Conservation (phyloP, 2,329 filamentous ascomycete genomes). For the Colletotrichum sp. region DNA sequence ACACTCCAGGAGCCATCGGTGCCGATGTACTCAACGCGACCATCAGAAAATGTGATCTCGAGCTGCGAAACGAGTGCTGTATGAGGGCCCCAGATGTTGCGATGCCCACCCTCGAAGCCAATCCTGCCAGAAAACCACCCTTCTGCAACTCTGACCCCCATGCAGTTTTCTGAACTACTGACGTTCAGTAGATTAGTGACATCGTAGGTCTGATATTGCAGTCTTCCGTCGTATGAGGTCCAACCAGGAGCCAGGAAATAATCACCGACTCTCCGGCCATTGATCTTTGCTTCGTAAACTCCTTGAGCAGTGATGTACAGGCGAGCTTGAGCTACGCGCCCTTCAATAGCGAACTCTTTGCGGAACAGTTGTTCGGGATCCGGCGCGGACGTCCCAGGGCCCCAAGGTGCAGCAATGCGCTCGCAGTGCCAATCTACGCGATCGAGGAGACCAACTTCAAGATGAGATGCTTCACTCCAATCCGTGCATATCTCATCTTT, state of each 20-base stretch:
- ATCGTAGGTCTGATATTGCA: conserved; percentile 58
- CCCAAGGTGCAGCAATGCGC: conserved; percentile 31
- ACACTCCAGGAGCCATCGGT: neutral
- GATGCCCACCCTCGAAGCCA: conserved; percentile 13
- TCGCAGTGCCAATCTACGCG: conserved; percentile 34
- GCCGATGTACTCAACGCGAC: neutral
- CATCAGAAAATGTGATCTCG: neutral
- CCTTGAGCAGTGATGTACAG: conserved; percentile 53
- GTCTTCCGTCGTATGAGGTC: conserved; percentile 53
- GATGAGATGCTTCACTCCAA: conserved; percentile 29
- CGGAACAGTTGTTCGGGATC: conserved; percentile 29
- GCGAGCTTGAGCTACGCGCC: conserved; percentile 35
- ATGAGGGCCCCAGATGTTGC: conserved; percentile 29
- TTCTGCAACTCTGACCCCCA: conserved; percentile 47
- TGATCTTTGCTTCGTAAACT: conserved; percentile 51
- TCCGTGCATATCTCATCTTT: conserved; percentile 14
- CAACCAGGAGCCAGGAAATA: conserved; percentile 54
- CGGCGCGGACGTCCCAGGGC: conserved; percentile 29
- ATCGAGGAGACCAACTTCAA: conserved; percentile 38
- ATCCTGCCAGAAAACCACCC: conserved; percentile 47
- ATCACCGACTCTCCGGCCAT: conserved; percentile 45
- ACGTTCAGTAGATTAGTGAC: conserved; percentile 43
- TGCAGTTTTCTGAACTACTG: conserved; percentile 28
- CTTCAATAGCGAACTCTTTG: conserved; percentile 33
- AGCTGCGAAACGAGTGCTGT: conserved; percentile 1